Base-by-base conservation (phyloP, 1,139 yeast species). In the Yamadazyma friedrichii region DNA sequence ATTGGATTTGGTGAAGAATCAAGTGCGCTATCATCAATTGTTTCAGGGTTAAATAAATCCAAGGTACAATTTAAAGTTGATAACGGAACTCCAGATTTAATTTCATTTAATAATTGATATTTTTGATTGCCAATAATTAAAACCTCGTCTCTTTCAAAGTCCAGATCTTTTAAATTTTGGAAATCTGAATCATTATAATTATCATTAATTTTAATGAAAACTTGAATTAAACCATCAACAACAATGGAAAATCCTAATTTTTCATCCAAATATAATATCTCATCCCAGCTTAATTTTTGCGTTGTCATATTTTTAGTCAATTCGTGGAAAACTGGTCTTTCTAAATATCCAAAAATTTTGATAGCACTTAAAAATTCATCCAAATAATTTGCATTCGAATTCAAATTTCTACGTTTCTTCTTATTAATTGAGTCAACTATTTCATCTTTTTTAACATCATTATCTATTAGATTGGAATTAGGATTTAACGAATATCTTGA, bases 361-460 rank as follows among this genome's bases (percentile, higher is more conserved):
- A 93, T 88, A 1, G 97, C 98, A 42, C 87, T 77, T 37, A 93
- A 65, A 53, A 93, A 93, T 56, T 91, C 96, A 58, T 93, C 97
- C 43, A 93, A 67, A 56, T 89, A 91, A 46, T 70, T 70, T 2
- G 64, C 45, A 11, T 58, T 50, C 20, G 59, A 45, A 31, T 55
- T 55, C 26, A 48, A 51, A 31, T 53, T 51, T 33, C 52, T 56
- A 16, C 61, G 50, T 47, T 53, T 61, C 47, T 61, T 59, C 43
- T 64, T 63, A 38, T 62, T 63, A 33, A 63, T 59, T n/a, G 65
- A 54, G 33, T 56, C 59, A 9, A 61, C 67, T 29, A 64, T 43
- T 15, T 55, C 62, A 29, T 45, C 52, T 15, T 49, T 36, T 51
- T 40, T 41, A n/a, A 40, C 47, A 11, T 55, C 62, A 31, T 38